Percentiles rank a stretch among this genome's conserved stretches.
These are phyloP conservation scores for Scheffersomyces spartinae DNA, from an alignment of 805 yeast genomes.

Conservation along the genomic window DNA sequence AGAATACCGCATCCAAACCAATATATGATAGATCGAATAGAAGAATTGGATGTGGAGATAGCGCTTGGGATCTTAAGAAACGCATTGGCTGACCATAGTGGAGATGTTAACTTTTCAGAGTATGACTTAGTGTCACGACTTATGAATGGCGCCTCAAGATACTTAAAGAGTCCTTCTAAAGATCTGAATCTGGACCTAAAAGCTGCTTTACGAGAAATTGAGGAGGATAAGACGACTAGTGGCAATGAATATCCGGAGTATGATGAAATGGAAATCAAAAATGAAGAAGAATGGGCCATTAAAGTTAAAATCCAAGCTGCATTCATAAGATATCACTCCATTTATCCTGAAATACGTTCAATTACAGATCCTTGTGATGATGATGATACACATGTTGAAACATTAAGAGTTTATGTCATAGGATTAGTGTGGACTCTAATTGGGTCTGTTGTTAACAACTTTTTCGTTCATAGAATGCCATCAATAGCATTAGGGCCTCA, in stretches of 20 bases:
- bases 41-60: constrained; percentile 9
- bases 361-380: constrained; percentile 52
- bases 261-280: not conserved
- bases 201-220: not conserved
- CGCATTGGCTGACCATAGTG: constrained; percentile 21
- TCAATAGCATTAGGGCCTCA: constrained; percentile 31
- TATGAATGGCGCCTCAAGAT: not conserved
- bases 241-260: constrained; percentile 4
- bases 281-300: constrained; percentile 15
- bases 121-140: constrained; percentile 2
- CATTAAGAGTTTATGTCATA: constrained; percentile 44
- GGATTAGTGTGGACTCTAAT: constrained; percentile 41
- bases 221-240: constrained; percentile 6
- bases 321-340: constrained; percentile 33
- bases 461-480: constrained; percentile 46
- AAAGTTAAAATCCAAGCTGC: constrained; percentile 32
- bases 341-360: constrained; percentile 58
- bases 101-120: no score
- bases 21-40: constrained; percentile 21
- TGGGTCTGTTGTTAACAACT: constrained; percentile 45
- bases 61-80: constrained; percentile 23
- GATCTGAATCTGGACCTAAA: not conserved
- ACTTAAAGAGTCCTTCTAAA: not conserved
- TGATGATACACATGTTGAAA: constrained; percentile 35
- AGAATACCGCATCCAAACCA: no score